A percentile compares a stretch with the other conserved stretches of the same genome.
Conservation (phyloP, 495 filamentous ascomycete species). For the Cairneyella variabilis region DNA sequence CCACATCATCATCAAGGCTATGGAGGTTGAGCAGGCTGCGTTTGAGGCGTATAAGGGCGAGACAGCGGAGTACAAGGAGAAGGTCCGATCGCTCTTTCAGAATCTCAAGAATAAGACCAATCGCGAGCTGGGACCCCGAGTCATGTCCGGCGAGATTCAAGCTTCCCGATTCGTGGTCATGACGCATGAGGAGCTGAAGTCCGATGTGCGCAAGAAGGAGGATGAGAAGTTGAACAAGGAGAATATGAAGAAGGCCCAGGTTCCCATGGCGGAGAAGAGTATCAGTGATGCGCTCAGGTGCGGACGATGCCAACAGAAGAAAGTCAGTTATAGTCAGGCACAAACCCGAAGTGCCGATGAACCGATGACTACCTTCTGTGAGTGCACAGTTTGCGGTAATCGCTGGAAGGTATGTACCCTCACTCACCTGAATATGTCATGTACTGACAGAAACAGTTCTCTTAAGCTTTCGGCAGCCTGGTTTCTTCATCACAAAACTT, state of each 20-base stretch:
- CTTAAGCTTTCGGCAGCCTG: constrained; percentile 8
- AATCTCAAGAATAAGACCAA: constrained; percentile 94
- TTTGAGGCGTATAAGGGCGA: constrained; percentile 62
- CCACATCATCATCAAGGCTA: constrained; percentile 61
- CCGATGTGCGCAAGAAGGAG: constrained; percentile 59
- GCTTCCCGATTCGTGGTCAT: constrained; percentile 71
- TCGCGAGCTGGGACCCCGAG: constrained; percentile 64
- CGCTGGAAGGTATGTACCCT: constrained; percentile 61
- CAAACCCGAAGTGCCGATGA: constrained; percentile 95
- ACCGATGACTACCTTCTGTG: constrained; percentile 81
- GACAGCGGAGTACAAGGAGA: constrained; percentile 68
- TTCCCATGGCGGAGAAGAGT: constrained; percentile 81
- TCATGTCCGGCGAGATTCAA: constrained; percentile 68
- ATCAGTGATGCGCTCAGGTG: constrained; percentile 85
- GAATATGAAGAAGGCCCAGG: constrained; percentile 94
- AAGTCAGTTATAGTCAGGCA: constrained; percentile 91
- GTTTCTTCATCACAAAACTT: constrained; percentile 3
- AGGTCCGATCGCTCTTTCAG: constrained; percentile 86
- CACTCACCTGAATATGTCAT: background rate
- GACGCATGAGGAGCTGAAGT: constrained; percentile 74
- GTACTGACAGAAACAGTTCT: constrained; percentile 23
- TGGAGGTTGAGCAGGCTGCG: constrained; percentile 70
- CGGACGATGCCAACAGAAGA: constrained; percentile 84
- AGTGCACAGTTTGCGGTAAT: constrained; percentile 71
- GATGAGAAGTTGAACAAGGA: constrained; percentile 73